Percentiles rank a stretch among this genome's conserved stretches.
Conservation (phyloP, 2,329 filamentous ascomycete genomes). For the Lizonia empirigonia region DNA sequence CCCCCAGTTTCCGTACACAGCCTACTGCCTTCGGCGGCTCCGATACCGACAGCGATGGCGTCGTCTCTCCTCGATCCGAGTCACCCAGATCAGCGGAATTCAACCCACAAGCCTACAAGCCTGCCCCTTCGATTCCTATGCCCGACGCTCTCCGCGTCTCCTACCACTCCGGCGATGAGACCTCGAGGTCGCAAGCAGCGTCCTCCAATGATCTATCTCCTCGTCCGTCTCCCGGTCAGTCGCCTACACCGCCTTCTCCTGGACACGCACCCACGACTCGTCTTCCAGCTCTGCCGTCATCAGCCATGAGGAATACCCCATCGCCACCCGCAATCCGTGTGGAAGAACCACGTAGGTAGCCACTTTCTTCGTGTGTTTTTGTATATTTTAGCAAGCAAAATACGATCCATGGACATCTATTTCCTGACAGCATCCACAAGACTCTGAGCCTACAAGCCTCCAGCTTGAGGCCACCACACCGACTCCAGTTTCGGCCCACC, state of each 20-base stretch:
- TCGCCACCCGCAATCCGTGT: slow-evolving; percentile 25
- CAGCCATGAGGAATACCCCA: slow-evolving; percentile 27
- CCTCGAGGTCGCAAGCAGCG: slow-evolving; percentile 34
- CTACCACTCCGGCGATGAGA: slow-evolving; percentile 29
- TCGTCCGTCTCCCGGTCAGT: slow-evolving; percentile 23
- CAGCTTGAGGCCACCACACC: background rate
- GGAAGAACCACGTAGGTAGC: slow-evolving; percentile 43
- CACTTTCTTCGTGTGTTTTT: slow-evolving; percentile 30
- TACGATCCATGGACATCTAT: slow-evolving; percentile 22
- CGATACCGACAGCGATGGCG: slow-evolving; percentile 36
- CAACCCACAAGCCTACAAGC: slow-evolving; percentile 34
- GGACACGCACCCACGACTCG: slow-evolving; percentile 32
- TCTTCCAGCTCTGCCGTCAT: slow-evolving; percentile 35
- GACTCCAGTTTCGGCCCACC: slow-evolving; percentile 24
- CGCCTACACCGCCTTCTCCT: slow-evolving; percentile 34
- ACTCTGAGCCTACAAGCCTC: slow-evolving; percentile 17
- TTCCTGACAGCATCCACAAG: slow-evolving; percentile 35
- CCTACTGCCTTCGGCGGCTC: slow-evolving; percentile 37
- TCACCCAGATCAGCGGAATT: slow-evolving; percentile 33
- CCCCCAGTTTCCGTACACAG: slow-evolving; percentile 32
- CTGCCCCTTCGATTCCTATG: slow-evolving; percentile 33
- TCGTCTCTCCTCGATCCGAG: slow-evolving; percentile 28
- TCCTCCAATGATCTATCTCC: slow-evolving; percentile 31
- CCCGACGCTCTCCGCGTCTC: slow-evolving; percentile 34
- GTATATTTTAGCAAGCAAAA: slow-evolving; percentile 36